phyloP scores from a whole-genome alignment of 495 filamentous ascomycete species.

The Podospora pseudopauciseta region DNA sequence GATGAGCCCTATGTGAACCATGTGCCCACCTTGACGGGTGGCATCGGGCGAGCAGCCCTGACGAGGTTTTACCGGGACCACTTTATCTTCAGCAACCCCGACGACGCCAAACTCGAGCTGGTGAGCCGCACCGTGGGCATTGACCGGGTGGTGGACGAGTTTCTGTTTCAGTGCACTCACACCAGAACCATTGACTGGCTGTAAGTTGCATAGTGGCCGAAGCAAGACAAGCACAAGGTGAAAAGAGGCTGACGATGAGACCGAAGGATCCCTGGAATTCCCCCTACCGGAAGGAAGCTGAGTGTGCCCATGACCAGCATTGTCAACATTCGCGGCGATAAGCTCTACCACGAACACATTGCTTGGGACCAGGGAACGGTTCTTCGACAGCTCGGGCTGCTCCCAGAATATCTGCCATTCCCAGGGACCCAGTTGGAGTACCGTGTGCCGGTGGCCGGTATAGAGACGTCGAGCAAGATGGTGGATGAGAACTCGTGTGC shows the following conservation, averaged over 20 bases:
- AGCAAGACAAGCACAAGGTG: background rate
- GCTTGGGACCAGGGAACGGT: slow-evolving; percentile 87
- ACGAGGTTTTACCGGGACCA: slow-evolving; percentile 68
- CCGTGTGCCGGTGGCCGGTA: slow-evolving; percentile 64
- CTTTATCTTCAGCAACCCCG: slow-evolving; percentile 69
- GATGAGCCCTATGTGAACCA: slow-evolving; percentile 59
- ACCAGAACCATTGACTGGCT: slow-evolving; percentile 73
- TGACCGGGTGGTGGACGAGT: slow-evolving; percentile 56
- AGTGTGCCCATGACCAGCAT: slow-evolving; percentile 72
- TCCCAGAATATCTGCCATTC: slow-evolving; percentile 58
- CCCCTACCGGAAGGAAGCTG: slow-evolving; percentile 63
- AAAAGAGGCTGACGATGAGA: background rate
- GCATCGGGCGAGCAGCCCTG: slow-evolving; percentile 64
- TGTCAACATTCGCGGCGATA: slow-evolving; percentile 68
- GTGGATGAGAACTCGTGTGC: slow-evolving; percentile 55
- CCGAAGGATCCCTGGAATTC: slow-evolving; percentile 61
- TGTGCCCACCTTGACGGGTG: slow-evolving; percentile 62
- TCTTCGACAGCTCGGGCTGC: slow-evolving; percentile 68
- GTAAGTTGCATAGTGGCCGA: slow-evolving; percentile 12
- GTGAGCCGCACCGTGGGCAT: slow-evolving; percentile 65
- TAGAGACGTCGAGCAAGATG: slow-evolving; percentile 63
- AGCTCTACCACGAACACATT: slow-evolving; percentile 76
- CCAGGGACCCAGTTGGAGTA: slow-evolving; percentile 57
- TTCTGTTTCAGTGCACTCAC: slow-evolving; percentile 64
- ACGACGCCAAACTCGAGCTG: slow-evolving; percentile 63